Base-by-base conservation (phyloP, 2,329 filamentous ascomycete species). In the Pyrenophora teres region DNA sequence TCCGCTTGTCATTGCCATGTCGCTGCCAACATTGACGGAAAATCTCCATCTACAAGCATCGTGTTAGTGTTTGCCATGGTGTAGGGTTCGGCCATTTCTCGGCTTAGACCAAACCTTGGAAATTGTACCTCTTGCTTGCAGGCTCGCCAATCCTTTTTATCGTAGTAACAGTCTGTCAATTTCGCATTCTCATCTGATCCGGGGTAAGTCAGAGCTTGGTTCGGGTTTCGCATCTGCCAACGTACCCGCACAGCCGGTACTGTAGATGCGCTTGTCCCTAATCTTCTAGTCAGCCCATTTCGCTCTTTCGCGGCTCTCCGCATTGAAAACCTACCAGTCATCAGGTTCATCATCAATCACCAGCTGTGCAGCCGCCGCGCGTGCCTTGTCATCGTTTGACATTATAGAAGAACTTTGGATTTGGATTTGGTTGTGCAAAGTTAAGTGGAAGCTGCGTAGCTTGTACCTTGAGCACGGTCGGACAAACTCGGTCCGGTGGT, bases 231-330 rank as follows among this genome's bases (percentile, higher is more conserved):
- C 18, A 12, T n/a, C 30, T 1, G 7, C 15, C 4, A n/a, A 55
- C 57, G 12, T 77, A 96, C 93, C 87, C 75, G 92, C 85, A 70
- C 93, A 97, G 52, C 93, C 94, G 2, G 93, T 97, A 79, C 91
- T 96, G 79, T 91, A 96, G 75, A 97, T 97, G 71, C 94, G 84
- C 83, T 96, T 93, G 79, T 97, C 92, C 93, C 93, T 97, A 71
- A 63, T 18, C 30, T 35, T 4, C 27, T 44, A 23, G 40, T 50
- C 55, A 62, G 55, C 52, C 5, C 64, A 15, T 15, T 65, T 54
- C 50, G 51, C 44, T 43, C 15, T 31, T 36, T 19, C 39, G 25
- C 48, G 38, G 31, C 50, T 38, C 47, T 45, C 40, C 43, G 43
- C 58, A 51, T 53, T 53, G 53, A 44, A 59, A 30, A 67, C 83